Percentiles rank a stretch among this genome's conserved stretches.
Conservation (phyloP, 306 rosid species). For the Boehmeria nivea region DNA sequence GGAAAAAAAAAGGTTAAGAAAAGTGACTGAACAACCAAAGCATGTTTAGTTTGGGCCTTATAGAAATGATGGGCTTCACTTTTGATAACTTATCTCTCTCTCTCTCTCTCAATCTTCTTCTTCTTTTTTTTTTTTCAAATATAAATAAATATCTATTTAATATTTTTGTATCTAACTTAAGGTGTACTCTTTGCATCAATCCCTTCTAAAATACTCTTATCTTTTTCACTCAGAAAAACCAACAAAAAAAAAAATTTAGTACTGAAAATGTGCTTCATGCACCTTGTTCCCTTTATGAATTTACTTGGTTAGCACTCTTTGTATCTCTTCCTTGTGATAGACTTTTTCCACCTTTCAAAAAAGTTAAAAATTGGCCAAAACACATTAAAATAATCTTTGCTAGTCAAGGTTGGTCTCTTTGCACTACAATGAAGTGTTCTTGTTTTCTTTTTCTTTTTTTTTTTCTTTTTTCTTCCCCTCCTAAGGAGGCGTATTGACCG, state of each 20-base stretch:
- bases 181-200: conserved; percentile 64
- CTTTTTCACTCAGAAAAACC: conserved; percentile 11
- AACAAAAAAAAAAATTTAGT: conserved; percentile 27
- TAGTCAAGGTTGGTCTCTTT: conserved; percentile 38
- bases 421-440: neutral
- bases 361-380: conserved; percentile 9
- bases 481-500: no score
- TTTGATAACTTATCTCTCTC: conserved; percentile 1
- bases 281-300: conserved; percentile 17
- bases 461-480: no score
- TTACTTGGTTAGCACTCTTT: conserved; percentile 70
- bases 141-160: no score
- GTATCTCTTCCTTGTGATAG: conserved; percentile 45
- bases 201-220: conserved; percentile 63
- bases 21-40: conserved; percentile 65
- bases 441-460: no score
- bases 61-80: conserved; percentile 50
- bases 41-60: conserved; percentile 45
- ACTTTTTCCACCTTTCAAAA: conserved; percentile 37
- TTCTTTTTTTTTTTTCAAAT: neutral
- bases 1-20: conserved; percentile 40
- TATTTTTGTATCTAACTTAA: conserved; percentile 34
- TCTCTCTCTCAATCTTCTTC: no score
- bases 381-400: conserved; percentile 14
- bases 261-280: conserved; percentile 21